Evolutionary conservation across 208 protist genomes (phyloP), one percentile per base, ranked within the genome.

Genomic region (Leishmania amazonensis): DNA sequence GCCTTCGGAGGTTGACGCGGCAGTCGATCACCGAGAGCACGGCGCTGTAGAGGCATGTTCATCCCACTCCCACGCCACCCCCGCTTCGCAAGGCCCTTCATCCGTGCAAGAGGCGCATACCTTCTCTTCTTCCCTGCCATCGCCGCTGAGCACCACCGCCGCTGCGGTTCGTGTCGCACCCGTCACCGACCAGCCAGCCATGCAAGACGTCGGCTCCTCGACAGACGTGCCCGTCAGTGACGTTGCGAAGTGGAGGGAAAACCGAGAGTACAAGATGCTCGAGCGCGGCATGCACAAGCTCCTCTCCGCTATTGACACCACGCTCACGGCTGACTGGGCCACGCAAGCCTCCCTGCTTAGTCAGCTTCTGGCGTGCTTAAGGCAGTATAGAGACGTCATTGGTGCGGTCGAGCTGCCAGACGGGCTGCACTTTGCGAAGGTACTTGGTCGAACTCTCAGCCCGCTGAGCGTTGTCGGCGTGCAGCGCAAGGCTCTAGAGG

Each of bases 401-500:
- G 81, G 83, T 0, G 67, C 70, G 24, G 86, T 84, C 5, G 76
- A 82, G 62, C 60, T 92, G 79, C 87, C 86, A 1, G 84, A 94
- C 65, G 81, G 85, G 19, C 65, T 70, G 6, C 81, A 88, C 53
- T 85, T 94, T 42, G 84, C 79, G 4, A 89, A 86, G 53, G 87
- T 83, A 28, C 58, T 94, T 19, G 87, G 78, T 80, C 85, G 88
- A 24, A 85, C 78, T 40, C 76, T 95, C 15, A 89, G 91, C 60
- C 70, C 88, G 24, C 85, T 89, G 65, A 84, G 85, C 47, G 89
- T 90, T 5, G 83, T 93, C 45, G 93, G 91, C 0, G 90, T 96
- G 80, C 93, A 96, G 77, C 90, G 93, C 28, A 92, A 93, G 84
- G 90, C 90, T 35, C 73, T 96, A 19, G 91, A 94, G 83, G 86